These are phyloP conservation scores for Panus rudis DNA, from an alignment of 768 basidiomycete species.

Conservation along the genomic window DNA sequence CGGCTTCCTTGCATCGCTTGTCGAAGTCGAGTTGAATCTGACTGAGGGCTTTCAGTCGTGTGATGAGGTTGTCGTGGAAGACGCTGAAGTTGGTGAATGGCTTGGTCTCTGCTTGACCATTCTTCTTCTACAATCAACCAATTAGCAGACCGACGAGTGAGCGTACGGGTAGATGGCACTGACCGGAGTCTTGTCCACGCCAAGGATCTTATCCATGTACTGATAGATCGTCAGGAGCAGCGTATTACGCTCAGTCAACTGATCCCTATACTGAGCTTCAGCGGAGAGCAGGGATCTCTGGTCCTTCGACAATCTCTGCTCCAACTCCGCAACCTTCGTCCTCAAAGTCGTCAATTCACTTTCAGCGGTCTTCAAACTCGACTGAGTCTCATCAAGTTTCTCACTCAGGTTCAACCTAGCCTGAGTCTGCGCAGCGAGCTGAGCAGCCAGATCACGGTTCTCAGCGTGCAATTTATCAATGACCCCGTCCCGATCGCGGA, in stretches of 20 bases:
- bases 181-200: constrained; percentile 81
- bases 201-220: constrained; percentile 90
- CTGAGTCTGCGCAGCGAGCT: constrained; percentile 82
- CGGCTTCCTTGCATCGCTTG: constrained; percentile 73
- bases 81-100: constrained; percentile 90
- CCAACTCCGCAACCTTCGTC: constrained; percentile 63
- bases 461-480: constrained; percentile 74
- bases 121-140: constrained; percentile 53
- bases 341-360: constrained; percentile 55
- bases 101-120: constrained; percentile 74
- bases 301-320: constrained; percentile 75
- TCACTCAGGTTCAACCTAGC: constrained; percentile 80
- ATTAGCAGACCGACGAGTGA: background rate
- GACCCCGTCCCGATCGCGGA: constrained; percentile 62
- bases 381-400: constrained; percentile 73
- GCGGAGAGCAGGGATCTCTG: constrained; percentile 63
- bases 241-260: constrained; percentile 89
- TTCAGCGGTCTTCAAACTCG: constrained; percentile 58
- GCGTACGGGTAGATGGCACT: constrained; percentile 22
- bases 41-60: constrained; percentile 75
- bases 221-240: constrained; percentile 89
- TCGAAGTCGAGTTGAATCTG: constrained; percentile 86
- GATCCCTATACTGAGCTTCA: constrained; percentile 83
- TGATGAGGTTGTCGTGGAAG: constrained; percentile 92
- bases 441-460: constrained; percentile 71